These are phyloP conservation scores for Solanum chacoense DNA, from an alignment of 305 asterid species.

Conservation along the genomic window DNA sequence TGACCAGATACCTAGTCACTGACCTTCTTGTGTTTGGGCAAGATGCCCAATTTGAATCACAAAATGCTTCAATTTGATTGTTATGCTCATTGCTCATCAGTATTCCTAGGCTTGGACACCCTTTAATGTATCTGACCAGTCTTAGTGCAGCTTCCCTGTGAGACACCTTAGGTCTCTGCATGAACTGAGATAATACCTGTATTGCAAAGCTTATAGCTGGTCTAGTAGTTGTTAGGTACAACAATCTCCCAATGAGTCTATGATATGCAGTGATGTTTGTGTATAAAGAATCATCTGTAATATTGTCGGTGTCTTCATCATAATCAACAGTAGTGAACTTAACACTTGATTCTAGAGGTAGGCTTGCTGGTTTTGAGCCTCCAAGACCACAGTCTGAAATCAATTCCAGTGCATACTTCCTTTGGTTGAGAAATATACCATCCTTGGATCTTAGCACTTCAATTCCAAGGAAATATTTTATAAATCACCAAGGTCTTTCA, in stretches of 20 bases:
- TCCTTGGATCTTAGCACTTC: neutral
- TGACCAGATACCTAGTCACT: neutral
- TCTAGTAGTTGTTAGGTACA: neutral
- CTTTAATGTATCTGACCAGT: neutral
- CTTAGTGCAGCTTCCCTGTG: neutral
- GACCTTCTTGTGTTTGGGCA: neutral
- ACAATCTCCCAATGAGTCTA: neutral
- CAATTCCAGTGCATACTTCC: neutral
- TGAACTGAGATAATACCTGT: neutral
- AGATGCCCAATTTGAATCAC: neutral
- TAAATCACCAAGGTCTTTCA: neutral
- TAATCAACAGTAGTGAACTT: neutral
- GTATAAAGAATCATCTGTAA: neutral
- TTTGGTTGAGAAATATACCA: neutral
- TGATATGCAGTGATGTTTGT: neutral
- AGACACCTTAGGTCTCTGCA: neutral
- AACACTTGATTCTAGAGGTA: neutral
- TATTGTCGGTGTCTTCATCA: neutral
- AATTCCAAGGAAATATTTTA: neutral
- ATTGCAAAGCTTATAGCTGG: neutral
- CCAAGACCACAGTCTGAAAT: neutral
- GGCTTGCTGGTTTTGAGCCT: neutral
- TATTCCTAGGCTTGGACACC: neutral
- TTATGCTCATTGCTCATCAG: neutral
- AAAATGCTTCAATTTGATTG: neutral